These are phyloP conservation scores for Chenopodium suecicum DNA, from an alignment of 148 eudicot genomes.

Conservation along the genomic window DNA sequence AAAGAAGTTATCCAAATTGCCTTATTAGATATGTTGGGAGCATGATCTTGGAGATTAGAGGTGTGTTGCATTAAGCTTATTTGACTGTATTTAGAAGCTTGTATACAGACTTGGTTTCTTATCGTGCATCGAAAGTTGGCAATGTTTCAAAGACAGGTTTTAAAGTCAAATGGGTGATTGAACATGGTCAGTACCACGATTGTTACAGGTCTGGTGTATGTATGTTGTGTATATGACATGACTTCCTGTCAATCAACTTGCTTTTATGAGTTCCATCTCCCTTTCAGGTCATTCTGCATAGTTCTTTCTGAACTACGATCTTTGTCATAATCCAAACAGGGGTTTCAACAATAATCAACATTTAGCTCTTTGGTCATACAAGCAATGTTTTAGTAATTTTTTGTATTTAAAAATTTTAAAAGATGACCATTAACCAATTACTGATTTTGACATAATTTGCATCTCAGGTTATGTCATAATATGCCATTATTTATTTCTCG, in stretches of 20 bases:
- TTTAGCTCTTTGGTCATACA: too few species aligned
- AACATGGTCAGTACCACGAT: conserved; percentile 11
- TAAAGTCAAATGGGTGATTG: conserved; percentile 22
- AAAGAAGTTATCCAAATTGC: neutral
- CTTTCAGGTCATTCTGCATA: neutral
- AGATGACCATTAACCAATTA: too few species aligned
- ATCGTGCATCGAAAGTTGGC: neutral
- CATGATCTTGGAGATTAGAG: neutral
- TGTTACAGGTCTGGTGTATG: conserved; percentile 13
- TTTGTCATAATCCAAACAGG: too few species aligned
- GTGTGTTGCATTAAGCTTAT: conserved; percentile 4
- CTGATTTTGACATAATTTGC: too few species aligned
- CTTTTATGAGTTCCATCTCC: neutral
- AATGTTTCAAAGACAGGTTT: conserved; percentile 2
- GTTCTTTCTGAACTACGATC: too few species aligned
- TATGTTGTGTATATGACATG: conserved; percentile 9
- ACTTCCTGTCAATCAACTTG: conserved; percentile 12
- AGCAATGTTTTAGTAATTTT: too few species aligned
- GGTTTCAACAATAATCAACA: too few species aligned
- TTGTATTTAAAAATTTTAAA: too few species aligned
- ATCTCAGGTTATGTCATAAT: too few species aligned
- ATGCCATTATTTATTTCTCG: too few species aligned
- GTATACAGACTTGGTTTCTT: neutral
- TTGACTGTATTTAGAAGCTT: neutral
- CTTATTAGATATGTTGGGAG: conserved; percentile 7